Evolutionary conservation across 805 yeast species (phyloP).

Genomic region (Wickerhamiella lipophila): DNA sequence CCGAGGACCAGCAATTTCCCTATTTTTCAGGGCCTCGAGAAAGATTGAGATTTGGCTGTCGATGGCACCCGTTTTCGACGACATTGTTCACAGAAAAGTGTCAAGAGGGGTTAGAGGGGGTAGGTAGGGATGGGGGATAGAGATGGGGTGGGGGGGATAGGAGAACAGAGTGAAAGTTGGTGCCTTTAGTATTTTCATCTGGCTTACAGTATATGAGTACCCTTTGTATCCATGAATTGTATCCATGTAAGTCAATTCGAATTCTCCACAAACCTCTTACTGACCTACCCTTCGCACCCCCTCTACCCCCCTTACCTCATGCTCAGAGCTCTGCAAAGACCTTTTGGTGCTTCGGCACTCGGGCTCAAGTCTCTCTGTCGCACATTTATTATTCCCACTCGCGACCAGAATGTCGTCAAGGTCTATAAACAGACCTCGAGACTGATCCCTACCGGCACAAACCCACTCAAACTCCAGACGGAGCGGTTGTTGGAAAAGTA

Average conservation of each 20-base stretch:
- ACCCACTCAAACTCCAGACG: slow-evolving; percentile 35
- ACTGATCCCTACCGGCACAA: slow-evolving; percentile 24
- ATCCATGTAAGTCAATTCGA: too few relatives aligned
- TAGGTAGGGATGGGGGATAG: too few relatives aligned
- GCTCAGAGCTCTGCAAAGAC: neutral
- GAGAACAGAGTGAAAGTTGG: too few relatives aligned
- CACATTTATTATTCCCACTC: slow-evolving; percentile 33
- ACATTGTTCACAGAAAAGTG: slow-evolving; percentile 18
- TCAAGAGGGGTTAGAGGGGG: too few relatives aligned
- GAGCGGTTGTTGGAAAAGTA: slow-evolving; percentile 42
- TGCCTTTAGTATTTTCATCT: too few relatives aligned
- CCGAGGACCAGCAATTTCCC: slow-evolving; percentile 72
- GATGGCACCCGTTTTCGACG: slow-evolving; percentile 24
- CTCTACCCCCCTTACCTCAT: neutral
- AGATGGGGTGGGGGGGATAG: too few relatives aligned
- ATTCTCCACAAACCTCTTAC: too few relatives aligned
- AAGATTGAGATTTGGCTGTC: slow-evolving; percentile 25
- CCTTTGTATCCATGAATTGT: too few relatives aligned
- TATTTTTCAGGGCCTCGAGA: slow-evolving; percentile 49
- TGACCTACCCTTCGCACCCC: too few relatives aligned
- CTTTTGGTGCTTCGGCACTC: neutral
- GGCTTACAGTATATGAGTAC: too few relatives aligned
- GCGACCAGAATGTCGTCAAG: slow-evolving; percentile 26
- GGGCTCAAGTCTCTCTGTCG: slow-evolving; percentile 7
- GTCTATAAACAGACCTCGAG: slow-evolving; percentile 28